A percentile compares a stretch with the other conserved stretches of the same genome.
Evolutionary conservation across 768 basidiomycete species (phyloP).

Genomic region (Mycena rosella): DNA sequence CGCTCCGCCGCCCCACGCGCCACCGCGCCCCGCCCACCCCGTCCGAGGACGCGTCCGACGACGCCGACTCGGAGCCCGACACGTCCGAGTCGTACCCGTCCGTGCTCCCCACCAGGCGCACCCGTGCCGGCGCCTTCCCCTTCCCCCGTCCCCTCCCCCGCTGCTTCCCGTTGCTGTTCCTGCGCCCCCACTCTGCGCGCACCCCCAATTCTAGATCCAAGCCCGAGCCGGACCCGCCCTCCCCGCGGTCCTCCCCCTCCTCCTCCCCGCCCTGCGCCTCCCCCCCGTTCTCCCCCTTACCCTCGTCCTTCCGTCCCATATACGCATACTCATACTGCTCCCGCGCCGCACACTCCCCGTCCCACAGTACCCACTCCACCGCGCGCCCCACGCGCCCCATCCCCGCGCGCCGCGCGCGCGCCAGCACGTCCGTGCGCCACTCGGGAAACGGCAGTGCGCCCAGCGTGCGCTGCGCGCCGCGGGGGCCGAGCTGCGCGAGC

Average conservation of each 20-base stretch:
- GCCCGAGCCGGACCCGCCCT: no score
- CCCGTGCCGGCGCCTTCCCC: background rate
- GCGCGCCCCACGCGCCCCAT: slow-evolving; percentile 69
- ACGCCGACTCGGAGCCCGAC: slow-evolving; percentile 31
- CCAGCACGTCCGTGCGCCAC: slow-evolving; percentile 67
- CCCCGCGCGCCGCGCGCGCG: slow-evolving; percentile 67
- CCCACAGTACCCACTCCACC: slow-evolving; percentile 60
- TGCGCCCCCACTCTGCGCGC: slow-evolving; percentile 7
- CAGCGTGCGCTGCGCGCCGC: slow-evolving; percentile 38
- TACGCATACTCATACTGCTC: background rate
- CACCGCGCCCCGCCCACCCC: background rate
- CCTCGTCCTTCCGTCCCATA: no score
- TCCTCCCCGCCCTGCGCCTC: slow-evolving; percentile 26
- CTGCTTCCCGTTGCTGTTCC: slow-evolving; percentile 11
- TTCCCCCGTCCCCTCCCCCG: background rate
- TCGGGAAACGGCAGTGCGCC: slow-evolving; percentile 72
- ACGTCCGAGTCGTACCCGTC: slow-evolving; percentile 36
- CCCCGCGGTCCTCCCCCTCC: slow-evolving; percentile 24
- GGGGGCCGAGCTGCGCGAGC: slow-evolving; percentile 19
- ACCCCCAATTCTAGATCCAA: no score
- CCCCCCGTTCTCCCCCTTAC: slow-evolving; percentile 28
- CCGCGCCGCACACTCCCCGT: slow-evolving; percentile 33
- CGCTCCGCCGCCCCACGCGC: slow-evolving; percentile 46
- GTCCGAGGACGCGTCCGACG: slow-evolving; percentile 39
- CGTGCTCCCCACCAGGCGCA: slow-evolving; percentile 35